These are phyloP conservation scores for Xylogone sp. DNA, from an alignment of 2,329 filamentous ascomycete species.

Conservation along the genomic window DNA sequence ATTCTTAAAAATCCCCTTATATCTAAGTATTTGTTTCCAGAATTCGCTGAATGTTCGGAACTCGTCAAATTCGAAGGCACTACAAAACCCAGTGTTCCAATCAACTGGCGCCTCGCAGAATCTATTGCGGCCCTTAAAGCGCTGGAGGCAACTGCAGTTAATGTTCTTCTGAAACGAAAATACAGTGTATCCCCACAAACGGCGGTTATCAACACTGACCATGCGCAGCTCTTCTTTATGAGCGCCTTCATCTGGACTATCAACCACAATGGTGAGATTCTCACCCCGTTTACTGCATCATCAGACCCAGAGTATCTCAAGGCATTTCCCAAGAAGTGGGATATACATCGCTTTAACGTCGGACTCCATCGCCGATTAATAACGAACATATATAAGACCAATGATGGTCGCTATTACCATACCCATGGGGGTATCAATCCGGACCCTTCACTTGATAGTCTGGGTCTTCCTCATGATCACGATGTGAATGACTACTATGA, in stretches of 20 bases:
- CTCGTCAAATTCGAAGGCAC: constrained; percentile 41
- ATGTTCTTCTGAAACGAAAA: constrained; percentile 40
- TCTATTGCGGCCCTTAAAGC: constrained; percentile 46
- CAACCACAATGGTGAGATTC: constrained; percentile 1
- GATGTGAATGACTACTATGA: constrained; percentile 23
- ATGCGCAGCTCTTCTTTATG: constrained; percentile 30
- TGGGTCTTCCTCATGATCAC: constrained; percentile 30
- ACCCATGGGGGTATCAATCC: constrained; percentile 45
- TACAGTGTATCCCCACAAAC: constrained; percentile 36
- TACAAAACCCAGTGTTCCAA: constrained; percentile 41
- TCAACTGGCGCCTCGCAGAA: constrained; percentile 55
- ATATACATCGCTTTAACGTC: constrained; percentile 16
- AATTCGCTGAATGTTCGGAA: too few species aligned
- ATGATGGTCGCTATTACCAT: constrained; percentile 42
- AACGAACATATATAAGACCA: constrained; percentile 44
- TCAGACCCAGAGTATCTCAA: constrained; percentile 2
- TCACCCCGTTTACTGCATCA: constrained; percentile 2
- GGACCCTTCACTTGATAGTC: constrained; percentile 33
- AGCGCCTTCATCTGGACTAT: constrained; percentile 10
- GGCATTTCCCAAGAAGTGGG: constrained; percentile 19
- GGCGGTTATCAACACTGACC: constrained; percentile 41
- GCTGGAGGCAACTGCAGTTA: constrained; percentile 43
- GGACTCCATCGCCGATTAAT: constrained; percentile 27
- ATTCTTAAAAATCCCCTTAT: constrained; percentile 41
- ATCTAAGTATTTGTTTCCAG: too few species aligned